Percentiles rank a stretch among this genome's conserved stretches.
Conservation (phyloP, 2,329 filamentous ascomycete genomes). For the Colletotrichum lindemuthianum region DNA sequence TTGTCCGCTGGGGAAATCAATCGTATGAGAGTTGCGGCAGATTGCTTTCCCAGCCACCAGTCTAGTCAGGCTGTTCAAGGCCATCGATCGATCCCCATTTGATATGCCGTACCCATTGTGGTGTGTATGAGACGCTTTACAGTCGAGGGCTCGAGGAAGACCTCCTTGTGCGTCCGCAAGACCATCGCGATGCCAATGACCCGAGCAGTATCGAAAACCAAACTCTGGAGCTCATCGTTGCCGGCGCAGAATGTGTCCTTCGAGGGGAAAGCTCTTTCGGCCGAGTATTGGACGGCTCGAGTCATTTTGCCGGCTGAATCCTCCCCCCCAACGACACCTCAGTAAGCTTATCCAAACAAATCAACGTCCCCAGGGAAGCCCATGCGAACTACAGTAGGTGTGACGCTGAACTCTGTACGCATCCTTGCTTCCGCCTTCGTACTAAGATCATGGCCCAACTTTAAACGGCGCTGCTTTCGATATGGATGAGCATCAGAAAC, state of each 20-base stretch:
- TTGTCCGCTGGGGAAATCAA: background rate
- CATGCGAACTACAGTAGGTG: constrained; percentile 10
- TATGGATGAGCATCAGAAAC: too few relatives aligned
- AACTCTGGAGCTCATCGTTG: too few relatives aligned
- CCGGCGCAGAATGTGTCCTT: background rate
- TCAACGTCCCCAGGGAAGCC: background rate
- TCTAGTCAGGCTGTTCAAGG: constrained; percentile 7
- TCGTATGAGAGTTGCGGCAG: constrained; percentile 7
- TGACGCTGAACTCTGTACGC: constrained; percentile 13
- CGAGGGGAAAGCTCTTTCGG: background rate
- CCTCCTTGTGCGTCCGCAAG: too few relatives aligned
- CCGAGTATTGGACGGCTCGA: constrained; percentile 20
- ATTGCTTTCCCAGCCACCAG: constrained; percentile 6
- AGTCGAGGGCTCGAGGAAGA: too few relatives aligned
- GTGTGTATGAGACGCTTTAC: too few relatives aligned
- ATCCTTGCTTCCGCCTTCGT: background rate
- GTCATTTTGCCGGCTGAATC: constrained; percentile 2
- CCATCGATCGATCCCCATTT: background rate
- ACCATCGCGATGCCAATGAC: too few relatives aligned
- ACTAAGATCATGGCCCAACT: constrained; percentile 6
- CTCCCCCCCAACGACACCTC: background rate
- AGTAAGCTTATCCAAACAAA: constrained; percentile 6
- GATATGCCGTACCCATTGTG: background rate
- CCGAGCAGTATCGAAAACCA: too few relatives aligned
- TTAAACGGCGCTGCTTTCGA: background rate